A percentile compares a stretch with the other conserved stretches of the same genome.
These are phyloP conservation scores for Baorangia bicolor DNA, from an alignment of 768 basidiomycete species.

Conservation along the genomic window DNA sequence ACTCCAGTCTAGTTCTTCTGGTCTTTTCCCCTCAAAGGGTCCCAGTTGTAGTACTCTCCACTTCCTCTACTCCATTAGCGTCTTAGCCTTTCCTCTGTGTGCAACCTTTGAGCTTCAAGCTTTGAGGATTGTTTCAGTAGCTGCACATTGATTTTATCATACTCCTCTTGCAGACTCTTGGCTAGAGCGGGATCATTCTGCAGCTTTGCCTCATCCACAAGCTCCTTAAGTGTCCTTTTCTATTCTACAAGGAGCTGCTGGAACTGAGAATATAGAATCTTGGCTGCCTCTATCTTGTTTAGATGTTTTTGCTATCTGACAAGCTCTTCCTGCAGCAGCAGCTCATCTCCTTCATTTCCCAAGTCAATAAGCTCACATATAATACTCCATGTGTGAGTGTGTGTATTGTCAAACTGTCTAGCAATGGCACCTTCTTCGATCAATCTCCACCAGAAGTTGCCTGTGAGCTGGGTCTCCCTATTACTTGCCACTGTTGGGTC, in stretches of 20 bases:
- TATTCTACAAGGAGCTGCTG: slow-evolving; percentile 20
- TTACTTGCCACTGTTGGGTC: slow-evolving; percentile 6
- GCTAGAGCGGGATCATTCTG: slow-evolving; percentile 11
- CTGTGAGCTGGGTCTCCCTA: slow-evolving; percentile 25
- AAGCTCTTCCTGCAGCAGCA: slow-evolving; percentile 24
- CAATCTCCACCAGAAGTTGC: slow-evolving; percentile 24
- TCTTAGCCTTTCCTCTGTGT: no score
- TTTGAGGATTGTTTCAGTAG: no score
- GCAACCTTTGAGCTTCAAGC: no score
- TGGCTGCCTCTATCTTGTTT: slow-evolving; percentile 25
- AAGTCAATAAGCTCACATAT: neutral
- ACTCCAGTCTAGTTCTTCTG: no score
- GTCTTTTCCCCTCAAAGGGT: no score
- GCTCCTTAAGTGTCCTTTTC: slow-evolving; percentile 11
- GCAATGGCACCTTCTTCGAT: neutral
- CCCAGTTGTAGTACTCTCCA: no score
- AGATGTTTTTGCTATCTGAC: slow-evolving; percentile 9
- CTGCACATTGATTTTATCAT: slow-evolving; percentile 1
- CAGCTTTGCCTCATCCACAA: slow-evolving; percentile 17
- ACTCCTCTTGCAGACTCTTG: slow-evolving; percentile 10
- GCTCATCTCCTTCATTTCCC: neutral
- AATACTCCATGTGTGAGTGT: neutral
- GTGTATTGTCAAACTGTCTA: slow-evolving; percentile 1
- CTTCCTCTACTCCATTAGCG: no score
- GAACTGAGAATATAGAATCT: slow-evolving; percentile 13